A percentile compares a stretch with the other conserved stretches of the same genome.
phyloP scores from a whole-genome alignment of 257 asterid genomes.

The Rauvolfia tetraphylla region DNA sequence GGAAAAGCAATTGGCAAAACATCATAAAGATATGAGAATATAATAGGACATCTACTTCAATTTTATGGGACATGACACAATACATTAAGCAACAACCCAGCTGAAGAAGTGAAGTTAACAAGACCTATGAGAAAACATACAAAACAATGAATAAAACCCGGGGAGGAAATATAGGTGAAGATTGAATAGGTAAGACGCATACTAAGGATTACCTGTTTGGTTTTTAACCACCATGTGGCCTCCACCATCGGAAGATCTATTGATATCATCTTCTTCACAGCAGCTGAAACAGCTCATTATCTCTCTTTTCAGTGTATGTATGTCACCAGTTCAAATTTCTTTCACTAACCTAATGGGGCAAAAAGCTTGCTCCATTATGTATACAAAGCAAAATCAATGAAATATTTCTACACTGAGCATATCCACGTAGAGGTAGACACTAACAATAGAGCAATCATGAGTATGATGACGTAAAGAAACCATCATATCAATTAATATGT shows the following conservation, averaged over 20 bases:
- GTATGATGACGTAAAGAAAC: not conserved
- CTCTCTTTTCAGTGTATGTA: slow-evolving; percentile 11
- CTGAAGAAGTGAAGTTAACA: not conserved
- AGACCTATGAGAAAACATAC: not conserved
- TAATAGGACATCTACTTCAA: not conserved
- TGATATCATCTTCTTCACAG: slow-evolving; percentile 58
- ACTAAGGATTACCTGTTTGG: slow-evolving; percentile 47
- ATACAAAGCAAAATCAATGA: not conserved
- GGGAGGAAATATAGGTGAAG: not conserved
- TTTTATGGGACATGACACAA: not conserved
- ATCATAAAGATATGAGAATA: not conserved
- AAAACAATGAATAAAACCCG: not conserved
- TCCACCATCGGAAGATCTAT: slow-evolving; percentile 54
- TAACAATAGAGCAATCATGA: not conserved
- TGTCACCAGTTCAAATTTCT: not conserved
- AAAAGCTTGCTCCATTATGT: not conserved
- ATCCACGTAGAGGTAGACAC: not conserved
- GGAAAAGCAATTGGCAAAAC: not conserved
- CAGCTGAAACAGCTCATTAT: slow-evolving; percentile 74
- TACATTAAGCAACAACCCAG: not conserved
- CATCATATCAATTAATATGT: not conserved
- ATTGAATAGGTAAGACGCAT: not conserved
- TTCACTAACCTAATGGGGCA: not conserved
- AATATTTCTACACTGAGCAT: not conserved
- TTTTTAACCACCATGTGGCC: slow-evolving; percentile 43